phyloP scores from a whole-genome alignment of 208 protist genomes.

The Leptomonas seymouri region DNA sequence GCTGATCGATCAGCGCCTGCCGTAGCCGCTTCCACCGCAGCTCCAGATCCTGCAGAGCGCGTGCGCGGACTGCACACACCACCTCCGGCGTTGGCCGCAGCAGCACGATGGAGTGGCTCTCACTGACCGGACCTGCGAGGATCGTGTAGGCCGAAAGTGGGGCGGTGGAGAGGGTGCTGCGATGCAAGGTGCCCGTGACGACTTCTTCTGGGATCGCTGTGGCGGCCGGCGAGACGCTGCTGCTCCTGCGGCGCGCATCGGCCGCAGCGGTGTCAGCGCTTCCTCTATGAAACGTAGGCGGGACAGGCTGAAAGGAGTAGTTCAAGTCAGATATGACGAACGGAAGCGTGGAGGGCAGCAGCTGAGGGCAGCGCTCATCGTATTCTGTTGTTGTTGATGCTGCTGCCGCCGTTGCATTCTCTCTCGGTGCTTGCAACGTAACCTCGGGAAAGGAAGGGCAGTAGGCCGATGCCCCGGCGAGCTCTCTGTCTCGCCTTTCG shows the following conservation, averaged over 20 bases:
- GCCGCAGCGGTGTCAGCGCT: background rate
- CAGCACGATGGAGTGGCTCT: constrained; percentile 55
- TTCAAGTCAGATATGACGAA: constrained; percentile 72
- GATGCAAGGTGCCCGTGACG: constrained; percentile 25
- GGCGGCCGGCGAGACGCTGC: background rate
- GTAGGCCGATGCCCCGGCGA: background rate
- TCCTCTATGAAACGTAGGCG: background rate
- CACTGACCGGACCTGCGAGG: constrained; percentile 52
- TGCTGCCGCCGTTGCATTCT: background rate
- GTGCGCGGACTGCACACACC: constrained; percentile 34
- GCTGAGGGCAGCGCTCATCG: constrained; percentile 37
- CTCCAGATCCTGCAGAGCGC: constrained; percentile 50
- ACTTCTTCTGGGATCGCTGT: background rate
- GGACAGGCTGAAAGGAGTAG: constrained; percentile 38
- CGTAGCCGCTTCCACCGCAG: constrained; percentile 52
- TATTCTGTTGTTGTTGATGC: background rate
- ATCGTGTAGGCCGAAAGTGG: constrained; percentile 47
- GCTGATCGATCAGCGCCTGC: constrained; percentile 35
- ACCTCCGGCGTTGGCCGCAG: constrained; percentile 47
- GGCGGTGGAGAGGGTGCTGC: constrained; percentile 47
- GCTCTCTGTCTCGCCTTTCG: background rate
- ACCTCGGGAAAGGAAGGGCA: background rate
- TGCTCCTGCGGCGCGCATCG: constrained; percentile 1
- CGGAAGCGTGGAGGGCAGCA: constrained; percentile 54
- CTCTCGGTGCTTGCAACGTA: background rate